Evolutionary conservation across 768 basidiomycete genomes (phyloP).

Genomic region (Agaricus blazei): DNA sequence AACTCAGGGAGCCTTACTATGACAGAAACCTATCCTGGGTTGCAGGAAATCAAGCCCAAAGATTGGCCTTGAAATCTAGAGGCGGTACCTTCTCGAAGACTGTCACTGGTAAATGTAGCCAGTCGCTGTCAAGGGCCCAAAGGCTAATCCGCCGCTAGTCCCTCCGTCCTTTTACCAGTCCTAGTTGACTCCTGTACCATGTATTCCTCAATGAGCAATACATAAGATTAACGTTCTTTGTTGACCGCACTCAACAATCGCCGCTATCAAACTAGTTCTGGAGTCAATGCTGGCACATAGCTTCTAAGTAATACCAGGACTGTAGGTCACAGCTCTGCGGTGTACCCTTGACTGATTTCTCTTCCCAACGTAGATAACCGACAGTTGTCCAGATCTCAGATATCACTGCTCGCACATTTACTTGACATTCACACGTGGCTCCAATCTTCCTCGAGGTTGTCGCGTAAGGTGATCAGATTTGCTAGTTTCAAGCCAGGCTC

Average conservation of each 20-base stretch:
- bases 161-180: constrained; percentile 27
- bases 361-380: constrained; percentile 16
- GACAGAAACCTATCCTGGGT: constrained; percentile 31
- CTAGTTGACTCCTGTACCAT: constrained; percentile 21
- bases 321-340: constrained; percentile 16
- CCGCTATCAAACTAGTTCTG: constrained; percentile 34
- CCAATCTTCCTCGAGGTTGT: constrained; percentile 19
- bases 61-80: not conserved
- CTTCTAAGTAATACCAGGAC: constrained; percentile 27
- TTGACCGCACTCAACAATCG: constrained; percentile 38
- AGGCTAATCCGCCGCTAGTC: constrained; percentile 14
- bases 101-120: constrained; percentile 21
- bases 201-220: constrained; percentile 24
- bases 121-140: too few relatives aligned
- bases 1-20: constrained; percentile 8
- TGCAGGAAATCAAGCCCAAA: constrained; percentile 17
- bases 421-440: constrained; percentile 22
- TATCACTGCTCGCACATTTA: constrained; percentile 24
- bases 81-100: constrained; percentile 19
- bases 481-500: constrained; percentile 43
- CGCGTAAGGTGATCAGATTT: not conserved
- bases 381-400: constrained; percentile 23
- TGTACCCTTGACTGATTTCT: not conserved
- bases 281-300: constrained; percentile 32
- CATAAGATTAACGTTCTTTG: constrained; percentile 28